phyloP scores from a whole-genome alignment of 768 basidiomycete species.

The Leucocoprinus birnbaumii region DNA sequence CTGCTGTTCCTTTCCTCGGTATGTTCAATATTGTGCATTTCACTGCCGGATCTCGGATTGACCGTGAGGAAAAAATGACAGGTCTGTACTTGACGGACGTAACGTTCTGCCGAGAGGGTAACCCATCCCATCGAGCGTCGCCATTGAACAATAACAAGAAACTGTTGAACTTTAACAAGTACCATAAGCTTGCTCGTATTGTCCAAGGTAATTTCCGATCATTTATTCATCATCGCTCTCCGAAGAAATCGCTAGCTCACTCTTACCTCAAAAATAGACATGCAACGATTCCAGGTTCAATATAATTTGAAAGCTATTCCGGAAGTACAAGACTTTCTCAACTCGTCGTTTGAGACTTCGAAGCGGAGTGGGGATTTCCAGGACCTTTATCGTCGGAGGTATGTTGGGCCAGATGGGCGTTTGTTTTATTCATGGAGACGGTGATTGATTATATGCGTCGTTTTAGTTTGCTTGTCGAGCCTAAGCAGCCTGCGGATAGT shows the following conservation, averaged over 20 bases:
- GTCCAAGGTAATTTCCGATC: conserved; percentile 55
- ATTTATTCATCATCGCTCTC: background rate
- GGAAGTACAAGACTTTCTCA: conserved; percentile 83
- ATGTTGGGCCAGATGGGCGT: conserved; percentile 18
- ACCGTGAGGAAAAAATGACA: conserved; percentile 26
- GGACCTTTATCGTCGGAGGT: conserved; percentile 86
- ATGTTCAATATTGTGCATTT: conserved; percentile 19
- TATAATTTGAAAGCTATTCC: conserved; percentile 87
- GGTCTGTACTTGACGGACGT: conserved; percentile 88
- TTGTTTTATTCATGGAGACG: conserved; percentile 1
- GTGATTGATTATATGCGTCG: conserved; percentile 8
- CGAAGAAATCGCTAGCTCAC: background rate
- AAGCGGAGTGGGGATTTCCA: conserved; percentile 79
- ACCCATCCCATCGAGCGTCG: conserved; percentile 80
- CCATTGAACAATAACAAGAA: conserved; percentile 73
- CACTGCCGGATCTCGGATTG: background rate
- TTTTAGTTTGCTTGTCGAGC: conserved; percentile 70
- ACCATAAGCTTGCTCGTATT: conserved; percentile 85
- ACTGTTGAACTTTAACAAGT: conserved; percentile 95
- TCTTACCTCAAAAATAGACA: conserved; percentile 43
- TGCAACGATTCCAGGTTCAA: conserved; percentile 88
- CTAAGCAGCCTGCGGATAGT: conserved; percentile 73
- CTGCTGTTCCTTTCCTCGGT: conserved; percentile 95
- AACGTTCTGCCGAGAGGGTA: conserved; percentile 95
- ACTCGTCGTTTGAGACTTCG: conserved; percentile 69